Conservation (phyloP, 192 early-diverging fungal genomes). For the Podila verticillata region DNA sequence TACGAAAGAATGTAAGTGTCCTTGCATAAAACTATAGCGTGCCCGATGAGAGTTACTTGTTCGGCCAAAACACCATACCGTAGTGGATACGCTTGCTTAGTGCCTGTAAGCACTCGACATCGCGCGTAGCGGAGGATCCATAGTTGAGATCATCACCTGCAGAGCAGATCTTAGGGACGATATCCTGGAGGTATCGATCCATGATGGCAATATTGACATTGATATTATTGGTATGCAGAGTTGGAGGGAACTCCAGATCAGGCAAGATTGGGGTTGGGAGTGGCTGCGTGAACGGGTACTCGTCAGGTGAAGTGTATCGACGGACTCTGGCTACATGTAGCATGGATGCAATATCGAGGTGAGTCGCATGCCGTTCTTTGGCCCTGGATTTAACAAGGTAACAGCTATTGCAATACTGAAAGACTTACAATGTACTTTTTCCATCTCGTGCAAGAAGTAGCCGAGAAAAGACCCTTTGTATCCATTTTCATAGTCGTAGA, state of each 20-base stretch:
- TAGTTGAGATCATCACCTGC: conserved; percentile 89
- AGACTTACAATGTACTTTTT: conserved; percentile 87
- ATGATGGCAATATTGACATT: conserved; percentile 90
- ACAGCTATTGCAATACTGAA: background rate
- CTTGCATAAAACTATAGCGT: too few species aligned
- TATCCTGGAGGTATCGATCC: conserved; percentile 82
- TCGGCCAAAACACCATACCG: conserved; percentile 59
- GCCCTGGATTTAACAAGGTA: conserved; percentile 45
- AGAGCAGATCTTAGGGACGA: conserved; percentile 80
- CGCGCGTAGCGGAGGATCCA: conserved; percentile 92
- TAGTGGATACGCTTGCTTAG: conserved; percentile 95
- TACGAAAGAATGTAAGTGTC: background rate
- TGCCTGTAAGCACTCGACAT: conserved; percentile 92
- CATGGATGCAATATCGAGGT: background rate
- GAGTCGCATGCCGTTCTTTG: conserved; percentile 64
- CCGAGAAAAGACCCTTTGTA: conserved; percentile 86
- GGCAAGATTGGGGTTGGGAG: conserved; percentile 92
- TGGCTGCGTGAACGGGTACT: conserved; percentile 88
- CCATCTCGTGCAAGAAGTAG: conserved; percentile 91
- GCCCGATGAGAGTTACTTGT: background rate
- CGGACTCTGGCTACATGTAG: conserved; percentile 21
- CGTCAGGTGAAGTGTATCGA: conserved; percentile 78
- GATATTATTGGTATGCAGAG: conserved; percentile 79
- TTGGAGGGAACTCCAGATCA: conserved; percentile 78
- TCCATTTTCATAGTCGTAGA: conserved; percentile 71